phyloP scores from a whole-genome alignment of 148 eudicot species.

The Nepenthes gracilis region DNA sequence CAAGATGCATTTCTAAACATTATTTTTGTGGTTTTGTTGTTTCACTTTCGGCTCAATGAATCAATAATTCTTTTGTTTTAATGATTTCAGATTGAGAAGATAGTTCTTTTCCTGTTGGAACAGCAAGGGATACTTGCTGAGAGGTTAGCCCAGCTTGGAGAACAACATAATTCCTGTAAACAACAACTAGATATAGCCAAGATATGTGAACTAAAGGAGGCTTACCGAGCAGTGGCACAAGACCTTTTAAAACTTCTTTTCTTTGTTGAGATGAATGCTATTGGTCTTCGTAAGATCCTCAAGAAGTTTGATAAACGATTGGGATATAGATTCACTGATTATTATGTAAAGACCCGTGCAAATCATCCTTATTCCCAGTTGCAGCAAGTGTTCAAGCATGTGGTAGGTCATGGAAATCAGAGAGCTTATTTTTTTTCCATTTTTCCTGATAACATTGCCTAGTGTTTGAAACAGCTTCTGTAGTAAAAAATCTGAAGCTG shows the following conservation, averaged over 20 bases:
- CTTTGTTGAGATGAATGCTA: slow-evolving; percentile 60
- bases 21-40: neutral
- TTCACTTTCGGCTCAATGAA: neutral
- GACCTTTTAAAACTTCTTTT: slow-evolving; percentile 56
- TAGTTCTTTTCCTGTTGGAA: slow-evolving; percentile 54
- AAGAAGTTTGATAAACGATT: slow-evolving; percentile 73
- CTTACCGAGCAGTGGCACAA: slow-evolving; percentile 46
- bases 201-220: slow-evolving; percentile 44
- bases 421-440: neutral
- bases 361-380: slow-evolving; percentile 75
- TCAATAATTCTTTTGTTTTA: neutral
- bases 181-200: slow-evolving; percentile 29
- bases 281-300: slow-evolving; percentile 66
- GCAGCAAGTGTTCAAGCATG: slow-evolving; percentile 77
- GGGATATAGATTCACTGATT: slow-evolving; percentile 53
- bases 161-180: slow-evolving; percentile 33
- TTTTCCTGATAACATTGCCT: neutral
- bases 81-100: slow-evolving; percentile 46
- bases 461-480: too few species aligned
- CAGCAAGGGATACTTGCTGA: slow-evolving; percentile 66
- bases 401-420: slow-evolving; percentile 24
- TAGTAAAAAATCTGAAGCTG: too few species aligned
- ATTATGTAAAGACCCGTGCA: slow-evolving; percentile 71
- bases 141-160: slow-evolving; percentile 38
- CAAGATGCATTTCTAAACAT: neutral